Evolutionary conservation across 1,139 yeast genomes (phyloP), one percentile per base, ranked within the genome.

Genomic region (Saccharomyces hybrid): DNA sequence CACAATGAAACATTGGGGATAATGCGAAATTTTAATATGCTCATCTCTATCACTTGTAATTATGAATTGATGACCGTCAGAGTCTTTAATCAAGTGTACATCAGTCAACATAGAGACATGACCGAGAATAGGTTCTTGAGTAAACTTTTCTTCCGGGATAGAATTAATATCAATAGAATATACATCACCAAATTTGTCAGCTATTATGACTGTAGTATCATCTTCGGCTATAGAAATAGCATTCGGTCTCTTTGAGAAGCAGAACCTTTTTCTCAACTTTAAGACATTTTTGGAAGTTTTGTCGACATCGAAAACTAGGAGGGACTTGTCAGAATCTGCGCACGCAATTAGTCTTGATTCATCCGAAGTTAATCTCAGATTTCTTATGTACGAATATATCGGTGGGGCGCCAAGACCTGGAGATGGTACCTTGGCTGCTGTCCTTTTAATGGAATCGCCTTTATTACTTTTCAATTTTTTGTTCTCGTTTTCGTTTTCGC

Each of bases 181-280:
- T 5, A 90, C 97, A 71, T 95, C 99, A 50, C 99, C 99, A 68
- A 91, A 93, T 73, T 95, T 95, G 70, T 95, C 99, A n/a, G 96
- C 97, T 23, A 90, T 80, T 2, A 90, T 70, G 11, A 89, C 73
- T 4, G 75, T 73, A 2, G 68, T 62, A 54, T 78, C 81, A 57
- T 79, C 81, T 23, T 72, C 70, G 7, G 85, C 78, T 3, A 84
- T 72, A n/a, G 88, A 77, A 14, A 89, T 75, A 0, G 96, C 84
- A 60, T 90, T 85, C 9, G 98, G 97, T 69, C 98, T 82, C 71
- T 93, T 93, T 27, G 97, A 89, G 66, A 89, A 84, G 6, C 81
- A 78, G 66, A 89, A 91, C 67, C 95, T 82, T 64, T 87, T 86
- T 49, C 79, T 64, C 34, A 84, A 68, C n/a, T 66, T 67, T 50